phyloP scores from a whole-genome alignment of 495 filamentous ascomycete species.

The Neurospora sp. region DNA sequence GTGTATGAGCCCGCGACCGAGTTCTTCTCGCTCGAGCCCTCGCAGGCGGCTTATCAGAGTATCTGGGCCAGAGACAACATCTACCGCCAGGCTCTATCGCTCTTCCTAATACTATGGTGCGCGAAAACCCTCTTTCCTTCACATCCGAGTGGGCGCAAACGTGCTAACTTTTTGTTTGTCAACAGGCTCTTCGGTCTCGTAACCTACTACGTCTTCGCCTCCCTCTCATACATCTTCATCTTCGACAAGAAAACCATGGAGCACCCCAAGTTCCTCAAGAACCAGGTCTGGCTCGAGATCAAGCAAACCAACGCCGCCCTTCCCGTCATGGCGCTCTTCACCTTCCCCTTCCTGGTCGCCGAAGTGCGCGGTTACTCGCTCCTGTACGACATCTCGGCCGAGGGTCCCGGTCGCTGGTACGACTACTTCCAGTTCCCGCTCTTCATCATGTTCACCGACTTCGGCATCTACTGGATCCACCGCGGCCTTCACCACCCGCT shows the following conservation, averaged over 20 bases:
- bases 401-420: slow-evolving; percentile 68
- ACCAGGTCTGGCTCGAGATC: slow-evolving; percentile 85
- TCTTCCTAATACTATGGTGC: slow-evolving; percentile 83
- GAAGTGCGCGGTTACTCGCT: slow-evolving; percentile 82
- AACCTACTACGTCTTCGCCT: slow-evolving; percentile 75
- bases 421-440: slow-evolving; percentile 80
- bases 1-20: slow-evolving; percentile 64
- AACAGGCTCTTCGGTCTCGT: slow-evolving; percentile 74
- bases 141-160: not conserved
- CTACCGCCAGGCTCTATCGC: slow-evolving; percentile 61
- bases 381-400: slow-evolving; percentile 67
- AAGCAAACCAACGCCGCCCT: slow-evolving; percentile 61
- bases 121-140: slow-evolving; percentile 12
- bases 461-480: slow-evolving; percentile 91
- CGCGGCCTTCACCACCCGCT: slow-evolving; percentile 74
- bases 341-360: slow-evolving; percentile 68
- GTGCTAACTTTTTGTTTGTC: slow-evolving; percentile 1
- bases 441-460: slow-evolving; percentile 89
- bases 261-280: slow-evolving; percentile 92
- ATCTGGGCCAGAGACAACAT: slow-evolving; percentile 71
- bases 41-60: slow-evolving; percentile 72
- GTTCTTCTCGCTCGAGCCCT: slow-evolving; percentile 59
- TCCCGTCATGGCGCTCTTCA: slow-evolving; percentile 77
- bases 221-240: slow-evolving; percentile 80
- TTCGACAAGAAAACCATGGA: slow-evolving; percentile 86